phyloP scores from a whole-genome alignment of 1,284 basidiomycete species.

The Leccinum pachyderme region DNA sequence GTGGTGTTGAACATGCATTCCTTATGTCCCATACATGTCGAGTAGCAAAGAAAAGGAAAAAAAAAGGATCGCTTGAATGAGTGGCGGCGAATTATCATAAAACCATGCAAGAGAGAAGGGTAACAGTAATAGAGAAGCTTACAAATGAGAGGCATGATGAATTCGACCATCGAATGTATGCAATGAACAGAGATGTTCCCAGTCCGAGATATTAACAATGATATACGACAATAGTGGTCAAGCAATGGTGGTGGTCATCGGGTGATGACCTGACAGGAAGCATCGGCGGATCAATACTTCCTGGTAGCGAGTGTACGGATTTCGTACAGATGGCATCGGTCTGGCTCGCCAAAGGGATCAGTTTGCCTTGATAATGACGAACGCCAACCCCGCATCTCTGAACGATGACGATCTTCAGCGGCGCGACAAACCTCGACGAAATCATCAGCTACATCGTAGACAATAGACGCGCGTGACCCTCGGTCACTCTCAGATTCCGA shows the following conservation, averaged over 20 bases:
- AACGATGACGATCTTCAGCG: slow-evolving; percentile 77
- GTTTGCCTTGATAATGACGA: slow-evolving; percentile 42
- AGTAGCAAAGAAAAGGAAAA: slow-evolving; percentile 21
- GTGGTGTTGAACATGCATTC: slow-evolving; percentile 33
- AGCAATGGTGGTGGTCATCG: slow-evolving; percentile 3
- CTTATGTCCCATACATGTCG: slow-evolving; percentile 35
- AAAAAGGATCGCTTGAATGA: slow-evolving; percentile 22
- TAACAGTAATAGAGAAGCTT: slow-evolving; percentile 27
- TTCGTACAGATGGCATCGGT: slow-evolving; percentile 67
- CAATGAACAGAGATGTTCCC: slow-evolving; percentile 14
- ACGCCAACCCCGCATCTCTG: slow-evolving; percentile 83
- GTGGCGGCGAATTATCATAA: slow-evolving; percentile 21
- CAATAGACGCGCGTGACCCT: slow-evolving; percentile 69
- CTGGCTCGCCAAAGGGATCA: slow-evolving; percentile 45
- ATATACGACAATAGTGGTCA: slow-evolving; percentile 5
- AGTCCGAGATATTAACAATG: slow-evolving; percentile 25
- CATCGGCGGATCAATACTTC: slow-evolving; percentile 52
- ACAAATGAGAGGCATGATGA: slow-evolving; percentile 30
- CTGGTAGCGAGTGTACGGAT: slow-evolving; percentile 79
- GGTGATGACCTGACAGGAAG: slow-evolving; percentile 2
- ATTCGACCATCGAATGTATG: slow-evolving; percentile 22
- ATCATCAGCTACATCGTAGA: slow-evolving; percentile 68
- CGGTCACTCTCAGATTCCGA: slow-evolving; percentile 76
- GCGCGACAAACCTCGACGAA: slow-evolving; percentile 69
- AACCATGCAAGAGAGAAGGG: slow-evolving; percentile 20